These are phyloP conservation scores for Pythium rhizo-oryzae DNA, from an alignment of 352 stramenopile species.

Conservation along the genomic window DNA sequence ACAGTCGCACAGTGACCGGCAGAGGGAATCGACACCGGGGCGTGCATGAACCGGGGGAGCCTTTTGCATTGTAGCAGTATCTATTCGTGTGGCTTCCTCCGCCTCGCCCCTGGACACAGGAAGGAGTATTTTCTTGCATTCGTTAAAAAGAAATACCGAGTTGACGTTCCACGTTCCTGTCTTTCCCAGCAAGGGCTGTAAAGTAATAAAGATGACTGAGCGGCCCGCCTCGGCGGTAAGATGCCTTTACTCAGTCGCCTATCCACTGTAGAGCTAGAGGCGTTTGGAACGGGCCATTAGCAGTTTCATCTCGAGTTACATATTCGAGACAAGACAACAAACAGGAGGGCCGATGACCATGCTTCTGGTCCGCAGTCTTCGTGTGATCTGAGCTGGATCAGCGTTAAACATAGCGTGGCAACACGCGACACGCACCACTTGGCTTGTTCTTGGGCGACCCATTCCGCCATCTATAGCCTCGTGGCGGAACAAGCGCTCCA, in stretches of 20 bases:
- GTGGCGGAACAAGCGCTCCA: not conserved
- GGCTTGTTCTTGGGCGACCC: no score
- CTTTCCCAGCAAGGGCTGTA: no score
- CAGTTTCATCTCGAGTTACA: no score
- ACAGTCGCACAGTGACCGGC: no score
- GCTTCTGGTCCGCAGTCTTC: no score
- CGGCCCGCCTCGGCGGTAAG: no score
- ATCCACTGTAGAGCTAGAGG: no score
- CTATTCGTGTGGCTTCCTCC: conserved; percentile 16
- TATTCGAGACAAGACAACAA: not conserved
- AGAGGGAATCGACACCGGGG: not conserved
- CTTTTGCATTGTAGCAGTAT: conserved; percentile 17
- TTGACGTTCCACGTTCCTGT: not conserved
- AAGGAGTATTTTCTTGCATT: not conserved
- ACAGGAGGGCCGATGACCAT: no score
- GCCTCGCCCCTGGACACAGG: not conserved
- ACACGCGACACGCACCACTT: not conserved
- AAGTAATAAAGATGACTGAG: no score
- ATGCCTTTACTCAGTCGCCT: no score
- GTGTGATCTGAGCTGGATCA: not conserved
- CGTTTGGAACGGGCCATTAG: no score
- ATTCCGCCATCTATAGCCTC: not conserved
- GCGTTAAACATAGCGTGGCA: not conserved
- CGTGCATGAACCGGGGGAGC: not conserved
- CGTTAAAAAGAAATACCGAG: conserved; percentile 3